Evolutionary conservation across 1,139 yeast species (phyloP).

Genomic region (Fermentozyma sake): DNA sequence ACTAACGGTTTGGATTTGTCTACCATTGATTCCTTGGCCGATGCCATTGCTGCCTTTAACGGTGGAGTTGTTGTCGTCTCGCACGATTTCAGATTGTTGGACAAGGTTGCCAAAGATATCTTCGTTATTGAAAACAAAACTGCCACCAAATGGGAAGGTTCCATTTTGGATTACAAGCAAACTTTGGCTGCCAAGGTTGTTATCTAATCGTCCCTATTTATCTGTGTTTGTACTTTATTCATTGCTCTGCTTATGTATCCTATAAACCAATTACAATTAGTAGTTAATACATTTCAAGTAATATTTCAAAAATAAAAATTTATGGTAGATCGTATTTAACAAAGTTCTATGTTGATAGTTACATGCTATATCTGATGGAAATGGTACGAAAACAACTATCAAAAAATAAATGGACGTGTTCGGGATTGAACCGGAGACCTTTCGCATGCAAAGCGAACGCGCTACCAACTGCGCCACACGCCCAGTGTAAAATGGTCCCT

Average conservation of each 20-base stretch:
- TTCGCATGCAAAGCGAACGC: slow-evolving; percentile 88
- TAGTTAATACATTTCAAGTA: too few relatives aligned
- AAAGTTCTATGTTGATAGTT: slow-evolving; percentile 1
- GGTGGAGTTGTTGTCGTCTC: slow-evolving; percentile 99
- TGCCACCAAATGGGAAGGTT: slow-evolving; percentile 94
- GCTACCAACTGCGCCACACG: slow-evolving; percentile 93
- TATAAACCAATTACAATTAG: too few relatives aligned
- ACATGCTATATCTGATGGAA: too few relatives aligned
- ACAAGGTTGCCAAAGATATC: slow-evolving; percentile 95
- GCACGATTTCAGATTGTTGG: slow-evolving; percentile 97
- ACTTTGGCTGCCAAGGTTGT: slow-evolving; percentile 86
- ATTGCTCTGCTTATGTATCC: too few relatives aligned
- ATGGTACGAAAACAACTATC: too few relatives aligned
- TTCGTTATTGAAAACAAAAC: slow-evolving; percentile 92
- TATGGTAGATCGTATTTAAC: too few relatives aligned
- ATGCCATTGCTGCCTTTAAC: slow-evolving; percentile 86
- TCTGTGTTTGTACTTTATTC: too few relatives aligned
- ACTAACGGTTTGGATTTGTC: slow-evolving; percentile 98
- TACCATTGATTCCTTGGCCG: slow-evolving; percentile 95
- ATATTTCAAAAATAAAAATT: too few relatives aligned
- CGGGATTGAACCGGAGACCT: slow-evolving; percentile 90
- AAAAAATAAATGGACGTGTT: slow-evolving; percentile 65
- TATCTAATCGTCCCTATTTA: slow-evolving; percentile 49
- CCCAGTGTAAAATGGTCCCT: slow-evolving; percentile 40
- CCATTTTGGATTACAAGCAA: slow-evolving; percentile 88